Conservation (phyloP, 2,329 filamentous ascomycete species). For the Diaporthe caulivora region DNA sequence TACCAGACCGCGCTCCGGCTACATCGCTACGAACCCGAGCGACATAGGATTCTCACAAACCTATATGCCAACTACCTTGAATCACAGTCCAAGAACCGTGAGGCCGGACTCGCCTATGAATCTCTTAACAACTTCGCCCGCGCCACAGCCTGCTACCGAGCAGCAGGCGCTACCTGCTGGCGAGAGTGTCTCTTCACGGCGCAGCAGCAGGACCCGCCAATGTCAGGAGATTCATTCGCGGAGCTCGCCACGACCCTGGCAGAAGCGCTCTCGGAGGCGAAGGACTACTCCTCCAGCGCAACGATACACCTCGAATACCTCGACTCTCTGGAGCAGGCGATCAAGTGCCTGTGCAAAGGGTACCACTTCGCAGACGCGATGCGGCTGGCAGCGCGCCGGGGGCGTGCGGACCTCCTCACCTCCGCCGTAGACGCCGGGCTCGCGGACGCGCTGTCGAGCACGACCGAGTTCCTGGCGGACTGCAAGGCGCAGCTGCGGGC, state of each 20-base stretch:
- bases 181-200: conserved; percentile 89
- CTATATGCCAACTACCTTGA: conserved; percentile 86
- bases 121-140: conserved; percentile 80
- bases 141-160: conserved; percentile 86
- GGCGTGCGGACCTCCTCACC: conserved; percentile 72
- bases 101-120: conserved; percentile 92
- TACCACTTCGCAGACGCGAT: conserved; percentile 92
- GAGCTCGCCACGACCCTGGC: conserved; percentile 81
- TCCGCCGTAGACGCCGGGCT: conserved; percentile 82
- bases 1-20: conserved; percentile 83
- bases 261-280: conserved; percentile 83
- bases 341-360: conserved; percentile 85
- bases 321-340: conserved; percentile 75
- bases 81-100: conserved; percentile 80
- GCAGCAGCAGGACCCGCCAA: conserved; percentile 71
- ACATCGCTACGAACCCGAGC: conserved; percentile 83
- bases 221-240: conserved; percentile 70
- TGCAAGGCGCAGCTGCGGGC: conserved; percentile 87
- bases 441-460: conserved; percentile 82
- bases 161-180: conserved; percentile 83
- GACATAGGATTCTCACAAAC: conserved; percentile 76
- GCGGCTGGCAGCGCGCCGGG: conserved; percentile 75
- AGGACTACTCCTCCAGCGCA: conserved; percentile 85
- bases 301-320: conserved; percentile 87
- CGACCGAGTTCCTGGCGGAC: conserved; percentile 92